Evolutionary conservation across 352 stramenopile genomes (phyloP).

Genomic region (Halophytophthora batemanensis): DNA sequence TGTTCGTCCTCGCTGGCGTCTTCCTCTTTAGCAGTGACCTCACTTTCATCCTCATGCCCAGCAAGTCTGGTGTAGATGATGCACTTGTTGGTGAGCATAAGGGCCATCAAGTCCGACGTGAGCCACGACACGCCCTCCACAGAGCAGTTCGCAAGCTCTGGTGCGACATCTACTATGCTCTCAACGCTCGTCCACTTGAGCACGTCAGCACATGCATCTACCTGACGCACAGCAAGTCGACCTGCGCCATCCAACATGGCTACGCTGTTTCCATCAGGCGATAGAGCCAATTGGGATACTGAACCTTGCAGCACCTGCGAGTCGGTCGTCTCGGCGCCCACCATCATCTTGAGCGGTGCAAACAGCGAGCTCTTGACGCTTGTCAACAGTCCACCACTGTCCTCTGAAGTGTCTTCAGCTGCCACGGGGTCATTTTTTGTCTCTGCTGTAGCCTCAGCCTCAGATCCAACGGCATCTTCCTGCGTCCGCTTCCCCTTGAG

Average conservation of each 20-base stretch:
- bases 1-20: constrained; percentile 17
- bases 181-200: constrained; percentile 48
- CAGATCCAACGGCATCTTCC: background rate
- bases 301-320: constrained; percentile 22
- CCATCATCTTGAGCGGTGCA: constrained; percentile 40
- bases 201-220: constrained; percentile 58
- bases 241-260: constrained; percentile 49
- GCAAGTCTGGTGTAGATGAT: constrained; percentile 19
- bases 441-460: background rate
- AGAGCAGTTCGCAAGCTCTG: background rate
- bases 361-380: constrained; percentile 28
- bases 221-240: constrained; percentile 49
- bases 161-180: background rate
- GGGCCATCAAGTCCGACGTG: constrained; percentile 18
- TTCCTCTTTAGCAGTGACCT: background rate
- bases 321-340: constrained; percentile 20
- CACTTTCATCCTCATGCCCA: constrained; percentile 9
- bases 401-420: constrained; percentile 1
- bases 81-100: constrained; percentile 17
- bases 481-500: constrained; percentile 23
- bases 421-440: background rate
- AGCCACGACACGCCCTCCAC: constrained; percentile 26
- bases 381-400: constrained; percentile 14
- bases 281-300: constrained; percentile 44
- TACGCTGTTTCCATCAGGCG: constrained; percentile 46